Evolutionary conservation across 169 alveolate species (phyloP).

Genomic region (Babesia sp.): DNA sequence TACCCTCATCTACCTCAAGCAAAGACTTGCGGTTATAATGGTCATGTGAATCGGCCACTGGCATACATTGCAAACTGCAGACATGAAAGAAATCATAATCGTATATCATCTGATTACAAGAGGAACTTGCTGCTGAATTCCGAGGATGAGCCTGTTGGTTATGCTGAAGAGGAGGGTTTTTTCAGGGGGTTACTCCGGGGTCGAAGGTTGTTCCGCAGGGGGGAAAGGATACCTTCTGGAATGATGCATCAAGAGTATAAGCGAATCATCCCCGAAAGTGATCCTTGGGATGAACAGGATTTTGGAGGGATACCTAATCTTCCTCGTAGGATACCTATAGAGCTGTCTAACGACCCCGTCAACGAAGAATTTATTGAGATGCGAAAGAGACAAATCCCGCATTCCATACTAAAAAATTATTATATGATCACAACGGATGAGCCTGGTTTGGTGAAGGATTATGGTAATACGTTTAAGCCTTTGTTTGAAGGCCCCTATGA

Average conservation of each 20-base stretch:
- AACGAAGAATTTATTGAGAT: slow-evolving; percentile 28
- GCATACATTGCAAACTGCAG: neutral
- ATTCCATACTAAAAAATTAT: slow-evolving; percentile 17
- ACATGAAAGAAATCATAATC: neutral
- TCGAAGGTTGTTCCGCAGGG: neutral
- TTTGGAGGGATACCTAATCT: slow-evolving; percentile 26
- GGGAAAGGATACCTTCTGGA: slow-evolving; percentile 1
- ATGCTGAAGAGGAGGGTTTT: neutral
- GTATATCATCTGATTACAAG: neutral
- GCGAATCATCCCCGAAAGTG: neutral
- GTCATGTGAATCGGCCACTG: too few relatives aligned
- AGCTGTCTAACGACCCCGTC: slow-evolving; percentile 6
- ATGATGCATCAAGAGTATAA: neutral
- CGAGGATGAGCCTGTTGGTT: neutral
- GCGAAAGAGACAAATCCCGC: slow-evolving; percentile 31
- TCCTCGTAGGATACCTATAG: slow-evolving; percentile 23
- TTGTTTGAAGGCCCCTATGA: neutral
- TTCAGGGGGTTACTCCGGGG: neutral
- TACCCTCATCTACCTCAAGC: too few relatives aligned
- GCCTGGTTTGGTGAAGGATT: neutral
- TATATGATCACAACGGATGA: neutral
- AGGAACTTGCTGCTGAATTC: neutral
- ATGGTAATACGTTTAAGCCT: neutral
- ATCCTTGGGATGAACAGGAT: slow-evolving; percentile 18
- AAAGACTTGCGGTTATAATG: too few relatives aligned